Base-by-base conservation (phyloP, 768 basidiomycete genomes). In the Mycena epipterygia region DNA sequence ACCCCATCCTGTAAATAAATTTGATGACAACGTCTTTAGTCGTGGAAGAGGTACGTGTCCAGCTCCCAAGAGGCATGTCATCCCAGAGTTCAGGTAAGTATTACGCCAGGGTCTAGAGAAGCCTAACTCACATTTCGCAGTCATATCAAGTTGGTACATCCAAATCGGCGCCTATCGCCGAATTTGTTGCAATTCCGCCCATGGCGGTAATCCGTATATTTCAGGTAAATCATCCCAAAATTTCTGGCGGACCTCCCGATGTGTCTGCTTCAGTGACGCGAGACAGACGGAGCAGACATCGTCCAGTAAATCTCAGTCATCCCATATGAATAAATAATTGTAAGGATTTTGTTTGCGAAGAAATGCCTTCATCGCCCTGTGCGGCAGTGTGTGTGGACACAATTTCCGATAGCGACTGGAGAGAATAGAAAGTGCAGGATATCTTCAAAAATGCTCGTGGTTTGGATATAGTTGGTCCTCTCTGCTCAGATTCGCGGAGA, bases 141-240 rank as follows among this genome's bases (percentile, higher is more conserved):
- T 8, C 8, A 27, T 27, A 52, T 52, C 51, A 52, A n/a, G 23
- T n/a, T 11, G 39, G 23, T 19, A 56, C 11, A 9, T 37, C 55
- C 23, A 56, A 33, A n/a, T 56, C 35, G 17, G 33, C 55, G 7
- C 55, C 35, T 23, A 56, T 55, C 35, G 57, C 41, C 35, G 25
- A 52, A 46, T 55, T 17, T 27, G 12, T 41, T 48, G 23, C 42
- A 56, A 37, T n/a, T 44, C 23, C 21, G n/a, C 17, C 64, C 64
- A 65, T 7, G 30, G 23, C 8, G 64, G 64, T 2, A 65, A 21
- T 12, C 53, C 53, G 25, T 64, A 64, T 7, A 65, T 65, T 11
- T 25, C 19, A 11, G 64, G 53, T 13, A 65, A 42, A 0, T 56
- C 19, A 21, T 65, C 46, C 53, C 53, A 56, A 30, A 65, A 51